These are phyloP conservation scores for Dictyophora rubrovolvata DNA, from an alignment of 768 basidiomycete species.

Conservation along the genomic window DNA sequence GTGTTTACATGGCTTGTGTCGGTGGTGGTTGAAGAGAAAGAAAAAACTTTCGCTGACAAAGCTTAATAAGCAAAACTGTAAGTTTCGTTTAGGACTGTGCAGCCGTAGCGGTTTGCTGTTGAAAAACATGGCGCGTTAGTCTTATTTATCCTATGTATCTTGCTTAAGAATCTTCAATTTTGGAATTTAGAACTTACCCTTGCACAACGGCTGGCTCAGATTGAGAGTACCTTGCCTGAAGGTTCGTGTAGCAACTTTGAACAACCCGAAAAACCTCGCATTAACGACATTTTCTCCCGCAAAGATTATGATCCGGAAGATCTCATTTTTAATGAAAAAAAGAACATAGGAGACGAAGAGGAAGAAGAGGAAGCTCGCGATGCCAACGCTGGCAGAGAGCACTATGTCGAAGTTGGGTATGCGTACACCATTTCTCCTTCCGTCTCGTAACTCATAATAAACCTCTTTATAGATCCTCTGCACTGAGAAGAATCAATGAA, in stretches of 20 bases:
- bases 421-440: conserved; percentile 14
- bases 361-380: conserved; percentile 24
- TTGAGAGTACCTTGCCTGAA: conserved; percentile 59
- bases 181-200: conserved; percentile 12
- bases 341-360: conserved; percentile 18
- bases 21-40: neutral
- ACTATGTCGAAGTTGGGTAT: conserved; percentile 82
- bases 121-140: conserved; percentile 2
- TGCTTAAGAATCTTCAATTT: too few relatives aligned
- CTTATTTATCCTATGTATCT: neutral
- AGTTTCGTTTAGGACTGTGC: too few relatives aligned
- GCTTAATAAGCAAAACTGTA: neutral
- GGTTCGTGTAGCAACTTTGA: conserved; percentile 29
- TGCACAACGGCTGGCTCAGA: conserved; percentile 67
- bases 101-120: too few relatives aligned
- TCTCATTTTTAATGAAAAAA: conserved; percentile 33
- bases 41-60: neutral
- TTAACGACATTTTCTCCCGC: conserved; percentile 3
- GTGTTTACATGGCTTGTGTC: neutral
- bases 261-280: conserved; percentile 7
- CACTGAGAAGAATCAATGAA: conserved; percentile 53
- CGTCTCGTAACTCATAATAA: neutral
- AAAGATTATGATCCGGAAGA: conserved; percentile 73
- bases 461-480: conserved; percentile 49
- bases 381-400: conserved; percentile 42